phyloP scores from a whole-genome alignment of 306 rosid species.

The Delonix regia region DNA sequence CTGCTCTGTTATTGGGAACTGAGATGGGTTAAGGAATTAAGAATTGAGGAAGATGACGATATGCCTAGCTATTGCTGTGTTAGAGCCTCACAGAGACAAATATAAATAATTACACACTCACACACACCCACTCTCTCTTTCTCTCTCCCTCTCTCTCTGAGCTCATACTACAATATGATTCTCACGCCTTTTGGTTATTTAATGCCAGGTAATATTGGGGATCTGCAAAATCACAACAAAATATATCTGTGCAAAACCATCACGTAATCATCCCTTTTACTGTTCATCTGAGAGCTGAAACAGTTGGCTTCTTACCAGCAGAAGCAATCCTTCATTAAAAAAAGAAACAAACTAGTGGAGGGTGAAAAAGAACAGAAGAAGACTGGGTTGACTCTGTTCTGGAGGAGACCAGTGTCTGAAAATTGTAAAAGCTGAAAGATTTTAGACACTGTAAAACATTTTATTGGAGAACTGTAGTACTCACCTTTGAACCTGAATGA shows the following conservation, averaged over 20 bases:
- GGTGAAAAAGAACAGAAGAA: background rate
- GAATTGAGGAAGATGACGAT: slow-evolving; percentile 55
- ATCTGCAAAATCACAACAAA: slow-evolving; percentile 37
- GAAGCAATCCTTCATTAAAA: background rate
- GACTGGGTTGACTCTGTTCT: background rate
- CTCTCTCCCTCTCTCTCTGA: background rate
- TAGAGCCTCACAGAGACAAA: background rate
- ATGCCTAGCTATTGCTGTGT: background rate
- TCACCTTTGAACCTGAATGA: too few relatives aligned
- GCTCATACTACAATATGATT: slow-evolving; percentile 32
- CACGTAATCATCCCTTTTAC: background rate
- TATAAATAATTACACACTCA: background rate
- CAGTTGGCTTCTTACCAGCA: background rate
- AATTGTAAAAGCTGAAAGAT: background rate
- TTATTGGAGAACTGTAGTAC: too few relatives aligned
- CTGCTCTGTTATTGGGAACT: slow-evolving; percentile 57
- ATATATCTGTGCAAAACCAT: background rate
- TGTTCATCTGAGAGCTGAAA: background rate
- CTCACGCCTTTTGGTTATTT: slow-evolving; percentile 17
- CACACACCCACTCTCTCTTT: too few relatives aligned
- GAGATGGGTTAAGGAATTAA: slow-evolving; percentile 44
- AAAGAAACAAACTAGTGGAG: too few relatives aligned
- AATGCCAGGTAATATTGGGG: slow-evolving; percentile 33
- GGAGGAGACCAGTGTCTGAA: background rate
- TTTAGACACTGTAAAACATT: background rate